Base-by-base conservation (phyloP, 768 basidiomycete species). In the Hydnum rufescens region DNA sequence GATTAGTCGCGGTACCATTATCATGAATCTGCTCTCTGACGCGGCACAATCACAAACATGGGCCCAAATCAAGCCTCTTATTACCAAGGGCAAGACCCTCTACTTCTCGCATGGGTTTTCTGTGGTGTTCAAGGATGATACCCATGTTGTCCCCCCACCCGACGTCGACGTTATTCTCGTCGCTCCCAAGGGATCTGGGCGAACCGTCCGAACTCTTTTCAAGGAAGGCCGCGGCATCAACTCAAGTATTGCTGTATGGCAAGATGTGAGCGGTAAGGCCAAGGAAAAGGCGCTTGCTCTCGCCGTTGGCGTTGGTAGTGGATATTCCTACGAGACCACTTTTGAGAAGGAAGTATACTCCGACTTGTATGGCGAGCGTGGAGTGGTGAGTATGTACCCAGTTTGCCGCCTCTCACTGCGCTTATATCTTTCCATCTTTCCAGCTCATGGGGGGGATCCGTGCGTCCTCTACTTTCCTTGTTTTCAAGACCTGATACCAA, bases 41-140 rank as follows among this genome's bases (percentile, higher is more conserved):
- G 95, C 95, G 48, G 95, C 93, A n/a, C 95, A 99, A 71, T 90
- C 87, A 13, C 77, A 83, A 66, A 96, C 92, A 29, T 99, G 95
- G 95, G 72, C 82, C 34, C 70, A 74, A 51, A 59, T 99, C 60
- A 81, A 78, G 42, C 93, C 95, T 52, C 78, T 96, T 63, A 92
- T 97, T 73, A 97, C 90, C 67, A 88, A 92, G 77, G 95, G 87
- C 71, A 97, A 99, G 76, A 99, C 95, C n/a, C 82, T 99, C 57
- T 99, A 99, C 80, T 99, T 99, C 74, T 89, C 93, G 4, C 95
- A 99, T 67, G 95, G 95, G 62, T 99, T 99, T 82, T 97, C 93
- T 58, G 77, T 97, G 58, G 89, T 99, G 52, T 99, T 82, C 79
- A 88, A 92, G 74, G 78, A 99, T 4, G 88, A 95, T 67, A 99